Percentiles rank a stretch among this genome's conserved stretches.
Evolutionary conservation across 2,329 filamentous ascomycete genomes (phyloP).

Genomic region (Mariannaea elegans): DNA sequence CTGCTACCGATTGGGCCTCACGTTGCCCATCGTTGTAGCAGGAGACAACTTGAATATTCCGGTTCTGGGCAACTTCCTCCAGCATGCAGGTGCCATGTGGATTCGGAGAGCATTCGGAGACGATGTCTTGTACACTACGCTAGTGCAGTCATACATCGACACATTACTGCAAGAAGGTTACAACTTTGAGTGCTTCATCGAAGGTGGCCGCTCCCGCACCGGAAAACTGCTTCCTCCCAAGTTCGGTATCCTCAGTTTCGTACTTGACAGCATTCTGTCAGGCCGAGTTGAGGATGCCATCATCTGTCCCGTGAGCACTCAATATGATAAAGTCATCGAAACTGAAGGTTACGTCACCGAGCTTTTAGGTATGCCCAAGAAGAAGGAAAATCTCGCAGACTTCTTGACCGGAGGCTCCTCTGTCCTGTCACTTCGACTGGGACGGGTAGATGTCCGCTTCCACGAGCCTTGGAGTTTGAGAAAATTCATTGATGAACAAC

Average conservation of each 20-base stretch:
- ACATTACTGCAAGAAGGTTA: conserved; percentile 88
- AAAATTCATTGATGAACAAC: conserved; percentile 81
- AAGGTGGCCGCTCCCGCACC: conserved; percentile 90
- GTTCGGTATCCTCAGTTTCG: conserved; percentile 92
- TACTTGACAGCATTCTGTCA: conserved; percentile 88
- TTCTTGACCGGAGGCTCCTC: conserved; percentile 88
- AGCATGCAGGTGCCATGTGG: conserved; percentile 98
- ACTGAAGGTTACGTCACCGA: conserved; percentile 97
- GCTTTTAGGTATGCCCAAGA: conserved; percentile 91
- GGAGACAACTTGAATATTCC: conserved; percentile 98
- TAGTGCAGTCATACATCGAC: conserved; percentile 98
- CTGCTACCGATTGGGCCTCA: conserved; percentile 91
- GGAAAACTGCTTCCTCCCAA: conserved; percentile 94
- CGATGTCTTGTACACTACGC: conserved; percentile 85
- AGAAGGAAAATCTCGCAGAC: conserved; percentile 90
- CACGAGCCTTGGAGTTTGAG: conserved; percentile 95
- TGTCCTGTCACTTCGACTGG: conserved; percentile 86
- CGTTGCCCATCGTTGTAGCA: conserved; percentile 89
- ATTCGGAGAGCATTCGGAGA: conserved; percentile 93
- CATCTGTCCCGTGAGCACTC: conserved; percentile 94
- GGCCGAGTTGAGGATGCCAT: conserved; percentile 90
- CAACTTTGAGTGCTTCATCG: conserved; percentile 98
- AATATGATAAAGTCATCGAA: conserved; percentile 99
- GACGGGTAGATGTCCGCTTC: conserved; percentile 93
- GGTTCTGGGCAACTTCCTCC: conserved; percentile 85